These are phyloP conservation scores for Echeveria elegans DNA, from an alignment of 164 flowering plant species.

Conservation along the genomic window DNA sequence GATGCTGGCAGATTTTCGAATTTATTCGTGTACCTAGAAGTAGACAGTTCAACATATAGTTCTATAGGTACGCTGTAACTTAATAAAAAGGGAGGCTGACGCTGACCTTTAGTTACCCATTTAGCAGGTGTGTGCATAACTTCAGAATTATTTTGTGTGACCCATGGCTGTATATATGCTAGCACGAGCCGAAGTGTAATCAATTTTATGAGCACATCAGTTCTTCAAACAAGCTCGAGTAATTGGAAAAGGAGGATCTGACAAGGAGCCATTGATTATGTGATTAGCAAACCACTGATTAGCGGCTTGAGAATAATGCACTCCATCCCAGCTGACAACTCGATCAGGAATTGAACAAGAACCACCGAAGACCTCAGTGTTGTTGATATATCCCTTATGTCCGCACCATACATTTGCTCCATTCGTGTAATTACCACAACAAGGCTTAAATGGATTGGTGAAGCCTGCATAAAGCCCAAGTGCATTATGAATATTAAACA, in stretches of 20 bases:
- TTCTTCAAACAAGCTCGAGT: neutral
- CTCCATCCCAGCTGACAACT: neutral
- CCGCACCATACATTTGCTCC: conserved; percentile 49
- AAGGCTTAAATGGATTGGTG: neutral
- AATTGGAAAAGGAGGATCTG: neutral
- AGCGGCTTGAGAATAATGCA: neutral
- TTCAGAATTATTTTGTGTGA: no score
- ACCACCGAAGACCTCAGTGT: neutral
- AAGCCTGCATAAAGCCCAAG: neutral
- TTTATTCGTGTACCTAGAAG: no score
- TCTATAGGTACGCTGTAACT: no score
- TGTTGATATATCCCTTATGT: neutral
- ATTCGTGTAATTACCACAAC: conserved; percentile 5
- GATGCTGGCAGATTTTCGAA: no score
- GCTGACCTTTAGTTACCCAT: no score
- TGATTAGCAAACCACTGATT: neutral
- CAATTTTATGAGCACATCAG: neutral
- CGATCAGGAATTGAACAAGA: neutral
- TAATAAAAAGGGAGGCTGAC: no score
- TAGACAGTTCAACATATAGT: no score
- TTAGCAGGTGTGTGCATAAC: no score
- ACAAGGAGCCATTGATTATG: neutral
- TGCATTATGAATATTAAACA: neutral
- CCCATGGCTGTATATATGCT: no score
- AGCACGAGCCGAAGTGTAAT: no score